A percentile compares a stretch with the other conserved stretches of the same genome.
Conservation (phyloP, 2,329 filamentous ascomycete species). For the Trichoderma cornu-damae region DNA sequence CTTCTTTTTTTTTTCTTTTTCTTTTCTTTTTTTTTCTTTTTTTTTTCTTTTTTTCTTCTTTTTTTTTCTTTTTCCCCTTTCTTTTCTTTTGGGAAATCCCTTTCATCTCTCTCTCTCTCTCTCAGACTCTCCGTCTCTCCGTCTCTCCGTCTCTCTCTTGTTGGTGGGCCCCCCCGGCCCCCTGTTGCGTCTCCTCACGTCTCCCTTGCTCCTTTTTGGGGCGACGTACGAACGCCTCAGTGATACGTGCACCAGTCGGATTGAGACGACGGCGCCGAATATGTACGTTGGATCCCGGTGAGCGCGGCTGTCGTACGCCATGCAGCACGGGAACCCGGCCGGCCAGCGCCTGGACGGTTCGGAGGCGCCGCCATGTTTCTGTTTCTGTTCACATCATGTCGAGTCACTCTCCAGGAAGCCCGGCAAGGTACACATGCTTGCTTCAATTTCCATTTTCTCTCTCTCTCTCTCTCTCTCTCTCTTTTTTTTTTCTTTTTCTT, state of each 20-base stretch:
- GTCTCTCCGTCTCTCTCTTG: no score
- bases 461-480: neutral
- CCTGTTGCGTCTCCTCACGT: no score
- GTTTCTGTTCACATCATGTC: conserved; percentile 1
- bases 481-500: neutral
- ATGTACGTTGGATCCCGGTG: conserved; percentile 11
- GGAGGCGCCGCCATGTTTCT: conserved; percentile 11
- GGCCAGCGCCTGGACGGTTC: conserved; percentile 4
- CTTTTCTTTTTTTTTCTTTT: neutral
- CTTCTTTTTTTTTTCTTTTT: no score
- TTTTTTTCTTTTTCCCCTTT: neutral
- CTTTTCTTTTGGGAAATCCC: no score
- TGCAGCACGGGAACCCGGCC: conserved; percentile 11
- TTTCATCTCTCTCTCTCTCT: no score
- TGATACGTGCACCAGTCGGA: conserved; percentile 17
- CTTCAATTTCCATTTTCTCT: neutral
- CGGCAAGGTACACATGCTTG: neutral
- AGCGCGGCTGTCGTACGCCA: conserved; percentile 9
- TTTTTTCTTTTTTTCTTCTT: neutral
- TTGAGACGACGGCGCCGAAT: conserved; percentile 3
- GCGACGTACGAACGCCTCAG: neutral
- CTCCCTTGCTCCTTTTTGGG: neutral
- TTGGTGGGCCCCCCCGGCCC: no score
- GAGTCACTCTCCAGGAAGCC: neutral
- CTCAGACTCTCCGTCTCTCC: no score